phyloP scores from a whole-genome alignment of 768 basidiomycete genomes.

The Polyporus arcularius region DNA sequence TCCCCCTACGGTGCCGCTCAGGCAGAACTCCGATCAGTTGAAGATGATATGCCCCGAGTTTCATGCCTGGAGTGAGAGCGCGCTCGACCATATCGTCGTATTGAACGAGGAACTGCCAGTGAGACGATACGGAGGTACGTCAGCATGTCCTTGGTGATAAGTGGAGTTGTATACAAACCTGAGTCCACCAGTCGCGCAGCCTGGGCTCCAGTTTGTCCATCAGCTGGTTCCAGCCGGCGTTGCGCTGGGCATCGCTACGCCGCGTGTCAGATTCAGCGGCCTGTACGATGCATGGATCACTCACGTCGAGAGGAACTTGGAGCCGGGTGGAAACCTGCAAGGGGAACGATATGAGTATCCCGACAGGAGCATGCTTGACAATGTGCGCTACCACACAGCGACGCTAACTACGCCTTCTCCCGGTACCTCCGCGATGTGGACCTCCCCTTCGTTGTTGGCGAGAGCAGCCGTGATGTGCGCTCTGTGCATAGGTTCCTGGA shows the following conservation, averaged over 20 bases:
- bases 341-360: background rate
- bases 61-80: constrained; percentile 9
- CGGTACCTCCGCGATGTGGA: constrained; percentile 12
- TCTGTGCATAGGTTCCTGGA: constrained; percentile 5
- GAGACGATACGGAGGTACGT: background rate
- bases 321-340: constrained; percentile 15
- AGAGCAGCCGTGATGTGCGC: constrained; percentile 10
- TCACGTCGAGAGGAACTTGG: constrained; percentile 10
- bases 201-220: constrained; percentile 1
- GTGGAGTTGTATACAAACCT: background rate
- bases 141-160: background rate
- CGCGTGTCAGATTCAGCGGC: background rate
- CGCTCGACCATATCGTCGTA: constrained; percentile 13
- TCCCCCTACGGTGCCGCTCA: constrained; percentile 11
- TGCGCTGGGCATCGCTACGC: constrained; percentile 13
- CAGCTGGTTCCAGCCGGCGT: constrained; percentile 17
- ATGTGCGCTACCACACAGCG: constrained; percentile 3
- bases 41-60: constrained; percentile 16
- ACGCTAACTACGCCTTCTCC: constrained; percentile 7
- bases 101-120: background rate
- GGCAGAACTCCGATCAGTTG: constrained; percentile 15
- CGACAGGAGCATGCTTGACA: too few species aligned
- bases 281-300: background rate
- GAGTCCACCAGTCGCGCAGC: constrained; percentile 9
- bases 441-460: constrained; percentile 2